Conservation (phyloP, 2,329 filamentous ascomycete genomes). For the Zymoseptoria ardabiliae region DNA sequence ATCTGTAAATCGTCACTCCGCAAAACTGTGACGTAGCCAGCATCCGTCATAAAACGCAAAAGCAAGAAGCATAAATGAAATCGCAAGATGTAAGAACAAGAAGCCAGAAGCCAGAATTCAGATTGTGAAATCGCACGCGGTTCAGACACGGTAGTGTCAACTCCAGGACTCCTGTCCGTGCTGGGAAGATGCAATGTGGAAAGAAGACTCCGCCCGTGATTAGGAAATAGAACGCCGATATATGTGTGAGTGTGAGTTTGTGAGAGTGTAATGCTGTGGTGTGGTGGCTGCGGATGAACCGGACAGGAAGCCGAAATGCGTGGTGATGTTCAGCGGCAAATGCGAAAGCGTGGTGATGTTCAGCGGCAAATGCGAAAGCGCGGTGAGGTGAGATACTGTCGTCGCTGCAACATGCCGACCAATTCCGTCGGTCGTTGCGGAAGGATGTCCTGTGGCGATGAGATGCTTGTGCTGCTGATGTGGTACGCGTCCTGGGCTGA, state of each 20-base stretch:
- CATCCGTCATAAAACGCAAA: too few species aligned
- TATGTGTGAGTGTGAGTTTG: neutral
- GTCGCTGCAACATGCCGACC: neutral
- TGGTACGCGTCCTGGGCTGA: neutral
- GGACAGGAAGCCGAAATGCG: neutral
- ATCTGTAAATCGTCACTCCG: too few species aligned
- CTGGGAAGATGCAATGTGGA: neutral
- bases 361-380: neutral
- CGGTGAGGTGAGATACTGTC: neutral
- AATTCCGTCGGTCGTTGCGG: neutral
- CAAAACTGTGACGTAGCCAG: too few species aligned
- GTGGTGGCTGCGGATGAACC: neutral
- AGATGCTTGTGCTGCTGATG: neutral
- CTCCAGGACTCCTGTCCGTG: neutral
- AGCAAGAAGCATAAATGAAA: too few species aligned
- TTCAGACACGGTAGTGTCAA: too few species aligned
- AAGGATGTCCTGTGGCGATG: neutral
- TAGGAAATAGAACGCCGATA: neutral
- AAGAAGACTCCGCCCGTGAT: neutral
- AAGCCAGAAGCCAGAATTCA: too few species aligned
- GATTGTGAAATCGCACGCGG: too few species aligned
- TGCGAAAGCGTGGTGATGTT: neutral
- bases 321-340: neutral
- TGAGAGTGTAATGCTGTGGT: neutral
- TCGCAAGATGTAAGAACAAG: too few species aligned